Conservation (phyloP, 805 yeast species). For the Pichia thaimueangensis region DNA sequence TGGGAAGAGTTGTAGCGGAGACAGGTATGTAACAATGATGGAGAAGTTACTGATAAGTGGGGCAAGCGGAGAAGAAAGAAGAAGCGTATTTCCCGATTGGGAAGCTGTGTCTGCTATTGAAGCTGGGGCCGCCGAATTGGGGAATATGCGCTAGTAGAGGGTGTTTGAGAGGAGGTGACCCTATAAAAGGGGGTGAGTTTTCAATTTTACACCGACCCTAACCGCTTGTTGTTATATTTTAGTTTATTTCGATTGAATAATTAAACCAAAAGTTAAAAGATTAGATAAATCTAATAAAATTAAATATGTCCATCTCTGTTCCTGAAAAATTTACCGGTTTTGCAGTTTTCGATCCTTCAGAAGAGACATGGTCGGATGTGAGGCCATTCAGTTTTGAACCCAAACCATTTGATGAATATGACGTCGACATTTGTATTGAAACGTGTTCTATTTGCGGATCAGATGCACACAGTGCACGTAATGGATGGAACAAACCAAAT, state of each 20-base stretch:
- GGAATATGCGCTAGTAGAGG: background rate
- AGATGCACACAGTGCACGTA: constrained; percentile 46
- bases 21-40: background rate
- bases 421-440: constrained; percentile 39
- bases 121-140: background rate
- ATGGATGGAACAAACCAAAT: constrained; percentile 41
- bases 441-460: constrained; percentile 55
- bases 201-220: too few relatives aligned
- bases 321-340: constrained; percentile 36
- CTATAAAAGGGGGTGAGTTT: background rate
- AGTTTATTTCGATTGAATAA: too few relatives aligned
- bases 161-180: background rate
- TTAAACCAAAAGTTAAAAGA: too few relatives aligned
- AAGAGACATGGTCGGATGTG: constrained; percentile 29
- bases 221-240: too few relatives aligned
- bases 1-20: constrained; percentile 22
- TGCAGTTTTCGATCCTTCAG: constrained; percentile 30
- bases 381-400: constrained; percentile 29
- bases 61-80: background rate
- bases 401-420: constrained; percentile 33
- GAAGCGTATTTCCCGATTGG: constrained; percentile 5
- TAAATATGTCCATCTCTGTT: background rate
- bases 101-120: background rate
- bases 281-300: too few relatives aligned
- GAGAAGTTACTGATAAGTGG: background rate